Conservation (phyloP, 1,284 basidiomycete genomes). For the Amylostereum chailletii region DNA sequence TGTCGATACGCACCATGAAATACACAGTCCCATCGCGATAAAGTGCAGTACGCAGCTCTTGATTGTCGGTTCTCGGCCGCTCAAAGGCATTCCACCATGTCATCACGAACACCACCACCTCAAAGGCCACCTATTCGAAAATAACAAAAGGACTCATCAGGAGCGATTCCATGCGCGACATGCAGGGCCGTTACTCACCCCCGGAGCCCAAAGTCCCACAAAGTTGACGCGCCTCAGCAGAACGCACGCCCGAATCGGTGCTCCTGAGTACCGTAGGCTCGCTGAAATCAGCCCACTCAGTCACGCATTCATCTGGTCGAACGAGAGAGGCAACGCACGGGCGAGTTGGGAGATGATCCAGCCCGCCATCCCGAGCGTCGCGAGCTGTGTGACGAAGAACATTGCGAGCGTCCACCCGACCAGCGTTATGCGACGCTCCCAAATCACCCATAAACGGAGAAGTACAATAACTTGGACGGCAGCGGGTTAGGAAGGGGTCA, state of each 20-base stretch:
- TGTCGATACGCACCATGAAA: conserved; percentile 17
- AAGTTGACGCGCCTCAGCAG: no score
- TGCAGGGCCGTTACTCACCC: no score
- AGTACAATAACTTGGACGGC: conserved; percentile 26
- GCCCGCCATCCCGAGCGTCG: conserved; percentile 18
- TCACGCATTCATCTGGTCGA: no score
- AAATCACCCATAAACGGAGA: conserved; percentile 35
- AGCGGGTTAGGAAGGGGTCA: background rate
- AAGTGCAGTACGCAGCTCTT: conserved; percentile 18
- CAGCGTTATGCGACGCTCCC: conserved; percentile 25
- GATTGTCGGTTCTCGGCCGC: conserved; percentile 18
- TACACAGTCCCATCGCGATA: conserved; percentile 26
- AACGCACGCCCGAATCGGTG: no score
- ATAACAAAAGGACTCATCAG: no score
- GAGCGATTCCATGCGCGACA: no score
- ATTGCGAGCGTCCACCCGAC: conserved; percentile 24
- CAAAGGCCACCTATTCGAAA: conserved; percentile 23
- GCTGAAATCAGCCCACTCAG: no score
- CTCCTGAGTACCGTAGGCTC: no score
- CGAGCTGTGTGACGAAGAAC: conserved; percentile 24
- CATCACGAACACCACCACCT: conserved; percentile 25
- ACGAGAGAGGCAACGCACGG: no score
- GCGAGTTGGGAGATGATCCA: no score
- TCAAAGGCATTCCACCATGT: conserved; percentile 28
- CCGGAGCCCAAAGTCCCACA: no score